Evolutionary conservation across 768 basidiomycete genomes (phyloP).

Genomic region (Pleurotus platypus): DNA sequence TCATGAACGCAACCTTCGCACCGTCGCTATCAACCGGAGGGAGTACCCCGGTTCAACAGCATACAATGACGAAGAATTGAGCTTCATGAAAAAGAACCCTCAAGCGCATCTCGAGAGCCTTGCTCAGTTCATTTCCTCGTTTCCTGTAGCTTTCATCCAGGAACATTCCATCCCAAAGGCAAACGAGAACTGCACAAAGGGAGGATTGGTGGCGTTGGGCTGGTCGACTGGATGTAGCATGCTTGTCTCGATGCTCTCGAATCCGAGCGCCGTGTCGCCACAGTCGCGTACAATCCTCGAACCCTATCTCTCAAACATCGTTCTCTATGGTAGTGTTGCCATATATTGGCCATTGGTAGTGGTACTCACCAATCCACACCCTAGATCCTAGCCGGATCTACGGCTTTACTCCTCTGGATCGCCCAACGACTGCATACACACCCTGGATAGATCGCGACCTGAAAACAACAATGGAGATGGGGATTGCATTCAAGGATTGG

Average conservation of each 20-base stretch:
- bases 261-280: constrained; percentile 17
- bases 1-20: constrained; percentile 2
- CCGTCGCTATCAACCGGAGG: constrained; percentile 7
- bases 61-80: constrained; percentile 29
- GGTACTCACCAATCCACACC: background rate
- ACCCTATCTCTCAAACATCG: constrained; percentile 24
- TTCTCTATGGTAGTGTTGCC: constrained; percentile 27
- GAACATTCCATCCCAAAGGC: constrained; percentile 22
- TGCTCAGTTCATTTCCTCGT: constrained; percentile 20
- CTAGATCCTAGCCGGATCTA: constrained; percentile 20
- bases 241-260: constrained; percentile 24
- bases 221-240: constrained; percentile 33
- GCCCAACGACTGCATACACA: constrained; percentile 16
- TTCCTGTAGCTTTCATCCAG: constrained; percentile 25
- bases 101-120: constrained; percentile 23
- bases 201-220: constrained; percentile 34
- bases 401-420: background rate
- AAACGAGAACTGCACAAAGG: constrained; percentile 20
- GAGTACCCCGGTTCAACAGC: constrained; percentile 24
- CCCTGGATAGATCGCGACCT: constrained; percentile 19
- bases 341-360: background rate
- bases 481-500: constrained; percentile 21
- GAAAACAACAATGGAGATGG: constrained; percentile 19
- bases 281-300: constrained; percentile 21
- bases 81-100: constrained; percentile 21